Percentiles rank a stretch among this genome's conserved stretches.
These are phyloP conservation scores for Mentha longifolia DNA, from an alignment of 257 asterid species.

Conservation along the genomic window DNA sequence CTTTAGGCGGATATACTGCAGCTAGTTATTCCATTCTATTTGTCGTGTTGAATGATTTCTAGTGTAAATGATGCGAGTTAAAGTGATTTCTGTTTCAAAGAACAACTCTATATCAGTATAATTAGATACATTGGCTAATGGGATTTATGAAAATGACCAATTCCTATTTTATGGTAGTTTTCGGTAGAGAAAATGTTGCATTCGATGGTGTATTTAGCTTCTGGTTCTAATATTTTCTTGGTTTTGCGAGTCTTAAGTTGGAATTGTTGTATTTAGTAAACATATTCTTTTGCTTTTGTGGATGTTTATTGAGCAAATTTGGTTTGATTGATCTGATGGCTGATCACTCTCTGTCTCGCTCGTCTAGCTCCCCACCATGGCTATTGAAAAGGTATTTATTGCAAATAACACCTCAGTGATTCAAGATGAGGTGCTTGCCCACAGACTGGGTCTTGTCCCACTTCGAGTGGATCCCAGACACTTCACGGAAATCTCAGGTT, in stretches of 20 bases:
- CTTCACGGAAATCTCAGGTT: slow-evolving; percentile 82
- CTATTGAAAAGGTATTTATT: slow-evolving; percentile 85
- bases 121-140: not conserved
- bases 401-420: slow-evolving; percentile 92
- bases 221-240: not conserved
- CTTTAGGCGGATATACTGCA: slow-evolving; percentile 4
- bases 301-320: not conserved
- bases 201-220: not conserved
- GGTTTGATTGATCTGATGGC: slow-evolving; percentile 25
- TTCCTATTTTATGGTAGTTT: not conserved
- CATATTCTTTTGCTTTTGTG: not conserved
- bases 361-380: slow-evolving; percentile 89
- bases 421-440: slow-evolving; percentile 99
- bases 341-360: slow-evolving; percentile 22
- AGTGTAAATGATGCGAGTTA: not conserved
- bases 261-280: slow-evolving; percentile 4
- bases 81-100: not conserved
- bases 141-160: not conserved
- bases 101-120: not conserved
- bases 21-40: too few relatives aligned
- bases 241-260: not conserved
- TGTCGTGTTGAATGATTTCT: too few relatives aligned
- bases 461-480: slow-evolving; percentile 85
- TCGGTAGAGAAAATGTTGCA: slow-evolving; percentile 16
- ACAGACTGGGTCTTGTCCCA: slow-evolving; percentile 90